Evolutionary conservation across 805 yeast genomes (phyloP).

Genomic region (Monosporozyma unispora): DNA sequence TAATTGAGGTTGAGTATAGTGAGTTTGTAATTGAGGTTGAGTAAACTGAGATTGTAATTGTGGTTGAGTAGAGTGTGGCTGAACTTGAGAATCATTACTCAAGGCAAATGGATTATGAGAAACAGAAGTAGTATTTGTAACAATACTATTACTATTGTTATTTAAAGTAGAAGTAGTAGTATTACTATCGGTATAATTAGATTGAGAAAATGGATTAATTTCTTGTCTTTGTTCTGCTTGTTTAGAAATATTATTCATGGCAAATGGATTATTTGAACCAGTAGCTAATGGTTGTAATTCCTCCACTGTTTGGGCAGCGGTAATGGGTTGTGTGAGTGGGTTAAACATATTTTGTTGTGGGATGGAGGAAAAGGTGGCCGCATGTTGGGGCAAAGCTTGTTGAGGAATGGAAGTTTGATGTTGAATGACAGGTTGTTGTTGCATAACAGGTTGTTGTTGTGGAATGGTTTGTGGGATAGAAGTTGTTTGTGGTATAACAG

Average conservation of each 20-base stretch:
- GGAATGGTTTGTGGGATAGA: neutral
- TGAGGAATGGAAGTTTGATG: neutral
- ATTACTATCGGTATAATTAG: neutral
- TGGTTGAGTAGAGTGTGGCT: neutral
- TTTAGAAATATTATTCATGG: constrained; percentile 20
- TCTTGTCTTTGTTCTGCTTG: neutral
- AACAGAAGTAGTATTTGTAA: neutral
- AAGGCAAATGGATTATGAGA: constrained; percentile 2
- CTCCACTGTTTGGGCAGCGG: constrained; percentile 5
- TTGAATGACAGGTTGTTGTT: constrained; percentile 9
- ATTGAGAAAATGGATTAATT: constrained; percentile 3
- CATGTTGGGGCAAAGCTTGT: neutral
- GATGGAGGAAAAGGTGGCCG: neutral
- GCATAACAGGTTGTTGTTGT: constrained; percentile 6
- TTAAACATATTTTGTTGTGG: neutral
- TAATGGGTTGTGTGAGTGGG: neutral
- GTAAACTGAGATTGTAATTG: neutral
- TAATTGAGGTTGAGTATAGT: neutral
- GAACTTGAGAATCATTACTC: neutral
- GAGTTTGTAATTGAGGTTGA: constrained; percentile 1
- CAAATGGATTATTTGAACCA: constrained; percentile 32
- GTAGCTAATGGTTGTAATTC: constrained; percentile 16
- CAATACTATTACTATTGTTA: neutral
- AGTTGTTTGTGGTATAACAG: constrained; percentile 2
- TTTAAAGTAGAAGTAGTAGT: neutral